Evolutionary conservation across 1,139 yeast species (phyloP), one percentile per base, ranked within the genome.

Genomic region (Hemisphaericaspora xylofermentans): DNA sequence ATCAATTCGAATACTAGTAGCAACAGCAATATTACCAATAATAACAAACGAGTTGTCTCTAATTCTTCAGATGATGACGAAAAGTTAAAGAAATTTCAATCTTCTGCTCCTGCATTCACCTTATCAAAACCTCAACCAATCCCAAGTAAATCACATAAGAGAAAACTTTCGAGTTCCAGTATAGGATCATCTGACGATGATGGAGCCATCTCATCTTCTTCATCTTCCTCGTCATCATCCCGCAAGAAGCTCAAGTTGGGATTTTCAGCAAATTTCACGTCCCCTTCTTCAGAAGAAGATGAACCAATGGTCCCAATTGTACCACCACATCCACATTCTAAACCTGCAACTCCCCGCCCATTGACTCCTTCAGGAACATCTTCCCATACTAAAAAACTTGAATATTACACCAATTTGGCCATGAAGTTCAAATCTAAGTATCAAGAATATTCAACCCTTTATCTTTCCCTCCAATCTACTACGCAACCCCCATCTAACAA

Each of bases 381-480:
- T 27, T 31, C 42, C n/a, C 34, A 39, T 17, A 33, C 51, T 6
- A 54, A 56, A 35, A 52, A 49, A 35, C 44, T 56, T 19, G 52
- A 56, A 10, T 56, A 58, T 43, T 60, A 60, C 39, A 45, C 52
- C 21, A 61, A 54, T 42, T 57, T 72, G 39, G 71, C 71, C 3
- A 46, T 46, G 13, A 69, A 68, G 49, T 72, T 72, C 53, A 61
- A 61, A 40, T 33, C 44, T 39, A 64, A 63, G 51, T 72, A 72
- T 51, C 57, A 60, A 38, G 76, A 71, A 47, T 72, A 72, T 51
- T 66, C 64, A 38, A 40, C 47, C 6, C 52, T 71, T 27, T 70
- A 72, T 53, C 50, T 49, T 21, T 37, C 45, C 16, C 48, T 67
- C 36, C 40, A 41, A 2, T 43, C 53, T 4, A 45, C 40, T 33